A percentile compares a stretch with the other conserved stretches of the same genome.
Conservation (phyloP, 352 stramenopile species). For the Phytophthora niederhauseri region DNA sequence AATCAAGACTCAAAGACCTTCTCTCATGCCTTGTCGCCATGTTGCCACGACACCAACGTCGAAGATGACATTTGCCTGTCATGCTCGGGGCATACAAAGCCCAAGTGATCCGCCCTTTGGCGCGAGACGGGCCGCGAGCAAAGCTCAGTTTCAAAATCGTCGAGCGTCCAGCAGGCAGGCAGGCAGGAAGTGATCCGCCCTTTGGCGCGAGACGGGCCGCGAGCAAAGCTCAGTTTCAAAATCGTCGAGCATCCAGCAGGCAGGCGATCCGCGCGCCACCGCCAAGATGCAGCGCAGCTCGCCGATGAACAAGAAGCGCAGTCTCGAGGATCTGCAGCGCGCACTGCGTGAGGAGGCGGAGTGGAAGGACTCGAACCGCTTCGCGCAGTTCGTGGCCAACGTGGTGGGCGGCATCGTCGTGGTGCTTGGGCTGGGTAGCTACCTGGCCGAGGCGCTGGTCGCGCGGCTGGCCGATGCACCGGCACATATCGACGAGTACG, state of each 20-base stretch:
- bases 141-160: conserved; percentile 26
- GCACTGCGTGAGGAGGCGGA: conserved; percentile 31
- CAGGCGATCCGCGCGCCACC: not conserved
- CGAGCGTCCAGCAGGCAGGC: conserved; percentile 12
- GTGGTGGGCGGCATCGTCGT: conserved; percentile 58
- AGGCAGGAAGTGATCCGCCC: conserved; percentile 12
- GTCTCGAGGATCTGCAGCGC: conserved; percentile 30
- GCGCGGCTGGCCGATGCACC: conserved; percentile 40
- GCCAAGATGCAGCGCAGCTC: conserved; percentile 13
- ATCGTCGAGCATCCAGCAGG: conserved; percentile 13
- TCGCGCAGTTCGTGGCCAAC: conserved; percentile 70
- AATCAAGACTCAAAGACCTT: conserved; percentile 1
- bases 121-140: conserved; percentile 7
- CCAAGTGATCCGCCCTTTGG: conserved; percentile 9
- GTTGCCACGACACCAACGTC: not conserved
- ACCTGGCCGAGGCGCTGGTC: conserved; percentile 36
- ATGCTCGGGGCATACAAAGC: conserved; percentile 13
- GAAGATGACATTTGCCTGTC: conserved; percentile 15
- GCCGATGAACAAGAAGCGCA: conserved; percentile 36
- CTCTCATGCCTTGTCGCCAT: not conserved
- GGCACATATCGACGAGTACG: conserved; percentile 33
- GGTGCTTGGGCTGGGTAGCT: conserved; percentile 45
- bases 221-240: conserved; percentile 24
- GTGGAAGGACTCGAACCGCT: conserved; percentile 69
- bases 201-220: conserved; percentile 11